These are phyloP conservation scores for Ophiostoma ips DNA, from an alignment of 2,329 filamentous ascomycete species.

Conservation along the genomic window DNA sequence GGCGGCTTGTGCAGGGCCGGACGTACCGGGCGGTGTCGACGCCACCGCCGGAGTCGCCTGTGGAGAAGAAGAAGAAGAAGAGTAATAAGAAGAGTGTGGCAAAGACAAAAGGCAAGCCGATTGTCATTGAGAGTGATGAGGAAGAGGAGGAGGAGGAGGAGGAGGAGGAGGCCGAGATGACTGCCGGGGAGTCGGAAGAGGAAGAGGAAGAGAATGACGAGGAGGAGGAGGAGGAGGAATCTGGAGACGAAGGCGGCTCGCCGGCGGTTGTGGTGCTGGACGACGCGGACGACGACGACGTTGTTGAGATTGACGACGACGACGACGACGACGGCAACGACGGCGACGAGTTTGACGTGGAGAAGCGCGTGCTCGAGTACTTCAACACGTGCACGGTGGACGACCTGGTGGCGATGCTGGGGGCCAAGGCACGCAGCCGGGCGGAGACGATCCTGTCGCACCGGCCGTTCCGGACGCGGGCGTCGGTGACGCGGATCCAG, in stretches of 20 bases:
- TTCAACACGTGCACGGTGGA: slow-evolving; percentile 67
- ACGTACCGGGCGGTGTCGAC: slow-evolving; percentile 3
- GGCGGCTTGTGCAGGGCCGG: slow-evolving; percentile 19
- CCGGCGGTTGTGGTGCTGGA: slow-evolving; percentile 8
- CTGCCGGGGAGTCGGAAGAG: slow-evolving; percentile 19
- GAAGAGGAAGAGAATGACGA: slow-evolving; percentile 28
- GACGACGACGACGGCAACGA: slow-evolving; percentile 21
- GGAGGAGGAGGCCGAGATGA: slow-evolving; percentile 13
- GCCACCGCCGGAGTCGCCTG: slow-evolving; percentile 10
- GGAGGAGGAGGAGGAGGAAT: background rate
- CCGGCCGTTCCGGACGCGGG: slow-evolving; percentile 58
- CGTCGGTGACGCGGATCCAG: slow-evolving; percentile 52
- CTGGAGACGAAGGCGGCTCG: slow-evolving; percentile 21
- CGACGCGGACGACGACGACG: slow-evolving; percentile 20
- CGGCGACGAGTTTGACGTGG: slow-evolving; percentile 6
- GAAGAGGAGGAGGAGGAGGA: slow-evolving; percentile 16
- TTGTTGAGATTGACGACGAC: slow-evolving; percentile 16
- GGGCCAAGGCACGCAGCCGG: slow-evolving; percentile 55
- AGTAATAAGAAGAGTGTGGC: background rate
- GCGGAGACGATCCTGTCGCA: slow-evolving; percentile 57
- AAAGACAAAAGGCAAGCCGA: background rate
- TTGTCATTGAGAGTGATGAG: background rate
- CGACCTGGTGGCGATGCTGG: slow-evolving; percentile 64
- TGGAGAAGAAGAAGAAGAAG: background rate
- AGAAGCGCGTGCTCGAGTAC: slow-evolving; percentile 51